A percentile compares a stretch with the other conserved stretches of the same genome.
phyloP scores from a whole-genome alignment of 164 flowering plant species.

The Macadamia tetraphylla region DNA sequence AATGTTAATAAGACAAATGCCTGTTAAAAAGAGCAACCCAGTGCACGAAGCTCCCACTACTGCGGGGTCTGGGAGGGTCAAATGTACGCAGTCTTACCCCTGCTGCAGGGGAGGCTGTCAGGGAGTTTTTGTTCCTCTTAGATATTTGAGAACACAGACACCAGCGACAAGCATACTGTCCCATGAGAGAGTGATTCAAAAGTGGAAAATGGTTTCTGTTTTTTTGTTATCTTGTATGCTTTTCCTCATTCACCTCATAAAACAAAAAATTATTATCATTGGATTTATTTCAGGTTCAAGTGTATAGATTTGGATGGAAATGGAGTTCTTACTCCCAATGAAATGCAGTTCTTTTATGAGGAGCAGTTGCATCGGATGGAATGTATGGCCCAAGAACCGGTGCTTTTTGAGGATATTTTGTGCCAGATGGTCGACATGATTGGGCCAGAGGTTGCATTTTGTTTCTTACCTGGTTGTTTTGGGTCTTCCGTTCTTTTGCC shows the following conservation, averaged over 20 bases:
- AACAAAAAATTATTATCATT: not conserved
- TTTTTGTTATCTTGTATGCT: not conserved
- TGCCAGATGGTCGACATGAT: constrained; percentile 99
- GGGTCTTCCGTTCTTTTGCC: not conserved
- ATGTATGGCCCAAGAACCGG: constrained; percentile 97
- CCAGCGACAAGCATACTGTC: too few relatives aligned
- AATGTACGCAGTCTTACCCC: too few relatives aligned
- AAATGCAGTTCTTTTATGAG: constrained; percentile 95
- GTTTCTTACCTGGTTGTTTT: not conserved
- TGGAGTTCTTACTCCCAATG: constrained; percentile 84
- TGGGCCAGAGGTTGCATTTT: constrained; percentile 64
- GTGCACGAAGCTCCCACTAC: too few relatives aligned
- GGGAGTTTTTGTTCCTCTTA: too few relatives aligned
- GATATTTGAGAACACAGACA: too few relatives aligned
- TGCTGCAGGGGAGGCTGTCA: too few relatives aligned
- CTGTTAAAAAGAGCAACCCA: too few relatives aligned
- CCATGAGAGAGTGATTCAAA: too few relatives aligned
- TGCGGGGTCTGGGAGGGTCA: too few relatives aligned
- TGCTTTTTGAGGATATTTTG: constrained; percentile 88
- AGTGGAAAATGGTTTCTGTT: not conserved
- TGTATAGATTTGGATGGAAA: constrained; percentile 96
- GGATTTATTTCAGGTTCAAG: constrained; percentile 64
- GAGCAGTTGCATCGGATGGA: constrained; percentile 99
- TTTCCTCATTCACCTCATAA: not conserved
- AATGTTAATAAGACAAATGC: too few relatives aligned